phyloP scores from a whole-genome alignment of 345 rosid species.

The Arabidopsis suecica region DNA sequence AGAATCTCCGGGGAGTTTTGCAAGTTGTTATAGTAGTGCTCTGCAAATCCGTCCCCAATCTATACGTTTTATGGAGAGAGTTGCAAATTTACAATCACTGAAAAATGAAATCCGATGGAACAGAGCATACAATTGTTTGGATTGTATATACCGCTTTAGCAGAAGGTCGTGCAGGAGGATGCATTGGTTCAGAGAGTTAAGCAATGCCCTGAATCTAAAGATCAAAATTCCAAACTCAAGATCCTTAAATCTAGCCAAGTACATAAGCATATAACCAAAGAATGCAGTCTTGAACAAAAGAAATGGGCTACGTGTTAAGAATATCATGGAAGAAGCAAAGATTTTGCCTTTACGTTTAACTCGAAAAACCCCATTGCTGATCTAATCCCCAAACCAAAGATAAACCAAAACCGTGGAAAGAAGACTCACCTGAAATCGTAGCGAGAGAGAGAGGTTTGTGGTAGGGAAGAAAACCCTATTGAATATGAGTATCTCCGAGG shows the following conservation, averaged over 20 bases:
- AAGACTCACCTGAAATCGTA: neutral
- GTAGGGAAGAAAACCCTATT: neutral
- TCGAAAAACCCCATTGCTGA: neutral
- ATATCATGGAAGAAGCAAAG: neutral
- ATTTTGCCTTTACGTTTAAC: neutral
- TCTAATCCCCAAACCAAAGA: too few species aligned
- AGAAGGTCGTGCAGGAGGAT: conserved; percentile 39
- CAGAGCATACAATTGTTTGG: conserved; percentile 38
- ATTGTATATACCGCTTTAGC: conserved; percentile 31
- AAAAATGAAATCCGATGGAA: conserved; percentile 10
- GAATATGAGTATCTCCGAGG: conserved; percentile 19
- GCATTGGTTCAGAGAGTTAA: conserved; percentile 45
- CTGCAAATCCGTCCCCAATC: conserved; percentile 49
- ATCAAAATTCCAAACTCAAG: neutral
- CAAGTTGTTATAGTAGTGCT: conserved; percentile 46
- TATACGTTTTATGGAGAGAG: conserved; percentile 1
- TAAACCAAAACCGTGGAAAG: neutral
- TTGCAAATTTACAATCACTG: neutral
- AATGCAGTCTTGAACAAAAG: neutral
- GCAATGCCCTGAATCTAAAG: conserved; percentile 9
- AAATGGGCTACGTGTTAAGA: neutral
- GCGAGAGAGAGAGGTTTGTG: neutral
- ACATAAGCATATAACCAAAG: neutral
- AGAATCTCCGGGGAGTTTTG: conserved; percentile 41
- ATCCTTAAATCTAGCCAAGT: neutral